These are phyloP conservation scores for Colletotrichum theobromicola DNA, from an alignment of 2,329 filamentous ascomycete species.

Conservation along the genomic window DNA sequence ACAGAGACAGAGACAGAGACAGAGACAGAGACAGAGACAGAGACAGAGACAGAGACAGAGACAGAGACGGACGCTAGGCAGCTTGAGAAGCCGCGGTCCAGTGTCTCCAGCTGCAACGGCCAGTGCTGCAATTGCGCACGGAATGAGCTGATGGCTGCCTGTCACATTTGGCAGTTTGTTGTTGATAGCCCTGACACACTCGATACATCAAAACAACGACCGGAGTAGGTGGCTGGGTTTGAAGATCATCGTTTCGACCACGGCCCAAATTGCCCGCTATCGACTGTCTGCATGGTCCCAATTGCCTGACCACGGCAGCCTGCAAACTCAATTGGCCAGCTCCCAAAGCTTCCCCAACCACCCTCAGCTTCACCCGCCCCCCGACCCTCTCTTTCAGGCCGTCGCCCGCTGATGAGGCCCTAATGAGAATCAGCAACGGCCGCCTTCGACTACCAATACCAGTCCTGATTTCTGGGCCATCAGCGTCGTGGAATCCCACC, in stretches of 20 bases:
- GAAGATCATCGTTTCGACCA: slow-evolving; percentile 15
- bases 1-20: too few relatives aligned
- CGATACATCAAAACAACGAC: background rate
- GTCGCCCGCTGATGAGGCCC: background rate
- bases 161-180: slow-evolving; percentile 1
- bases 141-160: background rate
- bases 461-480: slow-evolving; percentile 7
- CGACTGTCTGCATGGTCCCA: slow-evolving; percentile 17
- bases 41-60: background rate
- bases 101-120: background rate
- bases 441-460: background rate
- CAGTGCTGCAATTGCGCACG: background rate
- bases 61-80: background rate
- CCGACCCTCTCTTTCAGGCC: background rate
- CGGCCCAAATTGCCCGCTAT: slow-evolving; percentile 17
- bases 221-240: slow-evolving; percentile 7
- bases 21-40: background rate
- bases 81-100: background rate
- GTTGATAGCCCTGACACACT: background rate
- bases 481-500: slow-evolving; percentile 35
- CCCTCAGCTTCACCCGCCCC: slow-evolving; percentile 6
- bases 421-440: background rate
- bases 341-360: slow-evolving; percentile 14
- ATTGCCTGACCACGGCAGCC: background rate
- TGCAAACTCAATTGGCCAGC: slow-evolving; percentile 12